Percentiles rank a stretch among this genome's conserved stretches.
Evolutionary conservation across 208 protist species (phyloP).

Genomic region (Leishmania mexicana): DNA sequence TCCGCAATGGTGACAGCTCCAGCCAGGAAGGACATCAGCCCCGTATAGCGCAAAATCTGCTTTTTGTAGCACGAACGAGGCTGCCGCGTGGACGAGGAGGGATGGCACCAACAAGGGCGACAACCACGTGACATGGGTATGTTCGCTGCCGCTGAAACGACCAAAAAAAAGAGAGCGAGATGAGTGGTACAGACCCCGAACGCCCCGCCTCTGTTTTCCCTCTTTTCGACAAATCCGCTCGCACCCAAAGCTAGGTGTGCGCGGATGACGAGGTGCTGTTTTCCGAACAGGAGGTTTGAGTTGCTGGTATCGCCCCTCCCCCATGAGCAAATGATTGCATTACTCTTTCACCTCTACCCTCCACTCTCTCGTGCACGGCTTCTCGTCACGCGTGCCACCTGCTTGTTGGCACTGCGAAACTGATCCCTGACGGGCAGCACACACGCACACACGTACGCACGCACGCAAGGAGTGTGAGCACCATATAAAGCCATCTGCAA

Average conservation of each 20-base stretch:
- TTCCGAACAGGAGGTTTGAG: neutral
- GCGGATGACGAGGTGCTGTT: neutral
- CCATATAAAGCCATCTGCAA: conserved; percentile 1
- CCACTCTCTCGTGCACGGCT: neutral
- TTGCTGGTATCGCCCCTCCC: too few relatives aligned
- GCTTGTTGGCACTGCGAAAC: neutral
- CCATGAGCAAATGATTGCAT: neutral
- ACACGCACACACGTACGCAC: neutral
- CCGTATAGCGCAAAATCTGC: neutral
- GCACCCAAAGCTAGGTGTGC: neutral
- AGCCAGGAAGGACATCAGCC: neutral
- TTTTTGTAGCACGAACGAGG: neutral
- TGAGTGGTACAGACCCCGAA: neutral
- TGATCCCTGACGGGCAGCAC: neutral
- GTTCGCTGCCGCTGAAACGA: neutral
- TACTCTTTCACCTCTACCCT: neutral
- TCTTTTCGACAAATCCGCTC: neutral
- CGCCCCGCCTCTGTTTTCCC: neutral
- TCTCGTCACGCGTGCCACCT: neutral
- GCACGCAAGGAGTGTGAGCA: neutral
- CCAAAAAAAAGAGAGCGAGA: too few relatives aligned
- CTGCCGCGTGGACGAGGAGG: neutral
- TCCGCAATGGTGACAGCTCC: neutral
- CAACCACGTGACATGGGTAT: neutral
- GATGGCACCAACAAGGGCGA: neutral